A percentile compares a stretch with the other conserved stretches of the same genome.
Conservation (phyloP, 805 yeast genomes). For the Ascoidea tarda region DNA sequence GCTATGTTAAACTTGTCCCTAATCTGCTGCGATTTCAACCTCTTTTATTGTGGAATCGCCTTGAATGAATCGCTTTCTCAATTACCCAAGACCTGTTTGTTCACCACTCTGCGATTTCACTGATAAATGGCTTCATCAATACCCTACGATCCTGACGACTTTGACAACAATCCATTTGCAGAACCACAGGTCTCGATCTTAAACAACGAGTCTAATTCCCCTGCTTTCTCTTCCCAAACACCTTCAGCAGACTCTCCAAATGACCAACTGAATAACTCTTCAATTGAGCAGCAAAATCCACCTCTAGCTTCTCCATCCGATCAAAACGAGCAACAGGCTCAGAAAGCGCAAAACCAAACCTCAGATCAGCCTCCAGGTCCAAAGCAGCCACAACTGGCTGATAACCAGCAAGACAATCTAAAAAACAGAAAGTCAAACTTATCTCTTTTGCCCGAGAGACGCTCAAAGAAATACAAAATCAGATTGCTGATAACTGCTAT, state of each 20-base stretch:
- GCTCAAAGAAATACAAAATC: conserved; percentile 23
- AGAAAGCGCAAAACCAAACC: not conserved
- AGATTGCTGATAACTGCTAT: conserved; percentile 47
- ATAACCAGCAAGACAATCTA: not conserved
- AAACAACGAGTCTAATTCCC: not conserved
- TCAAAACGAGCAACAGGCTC: not conserved
- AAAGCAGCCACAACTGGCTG: conserved; percentile 4
- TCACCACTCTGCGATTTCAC: no score
- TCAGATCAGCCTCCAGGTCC: conserved; percentile 6
- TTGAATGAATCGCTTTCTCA: no score
- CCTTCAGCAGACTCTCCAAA: conserved; percentile 2
- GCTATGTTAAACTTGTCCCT: no score
- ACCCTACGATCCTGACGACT: conserved; percentile 36
- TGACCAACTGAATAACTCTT: conserved; percentile 3
- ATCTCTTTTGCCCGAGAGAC: conserved; percentile 14
- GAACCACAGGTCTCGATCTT: conserved; percentile 19
- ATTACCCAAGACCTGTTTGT: no score
- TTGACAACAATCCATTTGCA: conserved; percentile 50
- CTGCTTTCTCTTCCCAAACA: conserved; percentile 1
- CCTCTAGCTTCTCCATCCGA: not conserved
- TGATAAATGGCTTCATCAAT: conserved; percentile 10
- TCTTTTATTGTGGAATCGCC: no score
- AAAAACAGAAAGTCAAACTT: conserved; percentile 5
- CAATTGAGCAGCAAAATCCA: conserved; percentile 3
- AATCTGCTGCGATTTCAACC: no score